phyloP scores from a whole-genome alignment of 306 rosid genomes.

The Hippophae gyantsensis region DNA sequence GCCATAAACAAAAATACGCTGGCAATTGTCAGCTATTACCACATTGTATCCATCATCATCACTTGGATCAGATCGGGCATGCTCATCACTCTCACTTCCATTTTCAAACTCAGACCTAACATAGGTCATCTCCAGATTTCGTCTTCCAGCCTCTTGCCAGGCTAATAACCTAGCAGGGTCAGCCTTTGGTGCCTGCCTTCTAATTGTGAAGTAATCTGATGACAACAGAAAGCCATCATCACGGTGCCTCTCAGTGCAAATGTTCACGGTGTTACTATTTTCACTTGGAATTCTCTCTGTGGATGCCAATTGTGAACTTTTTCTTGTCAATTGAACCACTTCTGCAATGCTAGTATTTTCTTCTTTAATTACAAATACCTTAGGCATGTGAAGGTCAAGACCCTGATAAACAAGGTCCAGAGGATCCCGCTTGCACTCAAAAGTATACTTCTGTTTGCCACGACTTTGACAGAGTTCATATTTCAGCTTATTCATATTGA shows the following conservation, averaged over 20 bases:
- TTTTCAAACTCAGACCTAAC: constrained; percentile 80
- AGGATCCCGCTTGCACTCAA: constrained; percentile 77
- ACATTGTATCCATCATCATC: constrained; percentile 98
- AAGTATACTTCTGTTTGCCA: constrained; percentile 86
- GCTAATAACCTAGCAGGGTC: constrained; percentile 83
- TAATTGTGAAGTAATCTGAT: constrained; percentile 93
- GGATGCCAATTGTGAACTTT: constrained; percentile 56
- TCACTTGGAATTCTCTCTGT: constrained; percentile 49
- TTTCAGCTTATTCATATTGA: constrained; percentile 68
- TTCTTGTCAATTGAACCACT: constrained; percentile 66
- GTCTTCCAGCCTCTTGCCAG: constrained; percentile 98
- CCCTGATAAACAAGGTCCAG: constrained; percentile 95
- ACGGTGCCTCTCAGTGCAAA: constrained; percentile 64
- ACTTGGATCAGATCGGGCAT: constrained; percentile 78
- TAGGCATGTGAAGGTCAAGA: constrained; percentile 79
- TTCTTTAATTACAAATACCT: constrained; percentile 57
- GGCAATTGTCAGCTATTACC: constrained; percentile 89
- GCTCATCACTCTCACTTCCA: constrained; percentile 93
- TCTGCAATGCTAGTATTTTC: constrained; percentile 58
- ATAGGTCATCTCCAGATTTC: constrained; percentile 73
- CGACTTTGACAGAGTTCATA: constrained; percentile 75
- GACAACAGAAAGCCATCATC: constrained; percentile 90
- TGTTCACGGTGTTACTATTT: constrained; percentile 31
- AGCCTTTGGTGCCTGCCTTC: constrained; percentile 90
- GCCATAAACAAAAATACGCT: constrained; percentile 80